phyloP scores from a whole-genome alignment of 352 stramenopile species.

The Phytophthora boehmeriae region DNA sequence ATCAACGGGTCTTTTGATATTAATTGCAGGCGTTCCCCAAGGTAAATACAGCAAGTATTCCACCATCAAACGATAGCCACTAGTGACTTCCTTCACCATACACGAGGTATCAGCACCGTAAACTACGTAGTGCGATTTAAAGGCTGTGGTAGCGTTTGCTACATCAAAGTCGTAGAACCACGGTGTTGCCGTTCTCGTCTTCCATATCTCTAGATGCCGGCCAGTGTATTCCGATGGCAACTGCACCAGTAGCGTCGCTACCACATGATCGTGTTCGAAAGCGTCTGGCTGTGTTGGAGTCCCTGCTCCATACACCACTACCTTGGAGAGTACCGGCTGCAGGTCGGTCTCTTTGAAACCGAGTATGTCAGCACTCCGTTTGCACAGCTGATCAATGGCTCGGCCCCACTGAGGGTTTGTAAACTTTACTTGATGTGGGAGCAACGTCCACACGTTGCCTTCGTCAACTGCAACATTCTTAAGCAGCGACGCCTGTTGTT shows the following conservation, averaged over 20 bases:
- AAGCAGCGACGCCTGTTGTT: not conserved
- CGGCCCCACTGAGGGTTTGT: not conserved
- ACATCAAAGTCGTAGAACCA: not conserved
- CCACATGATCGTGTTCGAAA: not conserved
- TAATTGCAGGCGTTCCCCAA: not conserved
- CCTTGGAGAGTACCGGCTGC: not conserved
- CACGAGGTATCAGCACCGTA: not conserved
- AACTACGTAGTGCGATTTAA: slow-evolving; percentile 8
- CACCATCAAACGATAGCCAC: slow-evolving; percentile 11
- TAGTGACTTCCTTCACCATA: slow-evolving; percentile 12
- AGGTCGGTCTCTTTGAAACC: not conserved
- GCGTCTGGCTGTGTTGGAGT: not conserved
- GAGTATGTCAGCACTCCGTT: not conserved
- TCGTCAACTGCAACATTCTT: not conserved
- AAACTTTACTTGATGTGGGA: not conserved
- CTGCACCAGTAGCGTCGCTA: not conserved
- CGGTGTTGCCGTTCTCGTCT: not conserved
- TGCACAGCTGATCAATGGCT: not conserved
- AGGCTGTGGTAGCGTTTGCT: not conserved
- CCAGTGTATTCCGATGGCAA: slow-evolving; percentile 1
- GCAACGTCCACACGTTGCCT: not conserved
- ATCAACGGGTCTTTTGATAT: not conserved
- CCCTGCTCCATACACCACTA: not conserved
- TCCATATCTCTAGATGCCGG: not conserved
- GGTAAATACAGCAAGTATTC: slow-evolving; percentile 9